Percentiles rank a stretch among this genome's conserved stretches.
Evolutionary conservation across 345 rosid genomes (phyloP).

Genomic region (Ceriops zippeliana): DNA sequence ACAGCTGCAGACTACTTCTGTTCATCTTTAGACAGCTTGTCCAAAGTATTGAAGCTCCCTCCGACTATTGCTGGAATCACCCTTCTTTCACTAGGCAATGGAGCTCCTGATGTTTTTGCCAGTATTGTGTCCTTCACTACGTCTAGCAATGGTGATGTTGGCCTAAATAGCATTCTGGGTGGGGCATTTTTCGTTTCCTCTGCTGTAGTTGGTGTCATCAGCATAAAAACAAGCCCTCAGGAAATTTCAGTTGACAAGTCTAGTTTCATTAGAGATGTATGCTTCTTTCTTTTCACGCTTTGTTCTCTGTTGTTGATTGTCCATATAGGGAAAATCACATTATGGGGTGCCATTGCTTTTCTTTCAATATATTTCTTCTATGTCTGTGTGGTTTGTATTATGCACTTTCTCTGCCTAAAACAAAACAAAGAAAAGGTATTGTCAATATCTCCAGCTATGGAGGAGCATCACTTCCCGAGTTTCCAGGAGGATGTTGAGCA

Average conservation of each 20-base stretch:
- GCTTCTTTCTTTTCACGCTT: constrained; percentile 64
- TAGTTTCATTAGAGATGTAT: constrained; percentile 67
- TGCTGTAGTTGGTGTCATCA: constrained; percentile 71
- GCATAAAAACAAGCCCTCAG: constrained; percentile 35
- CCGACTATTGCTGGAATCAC: constrained; percentile 85
- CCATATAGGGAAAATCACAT: constrained; percentile 43
- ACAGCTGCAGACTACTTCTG: constrained; percentile 87
- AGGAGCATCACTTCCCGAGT: constrained; percentile 1
- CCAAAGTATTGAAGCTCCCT: constrained; percentile 68
- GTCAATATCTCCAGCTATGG: constrained; percentile 5
- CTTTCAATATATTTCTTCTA: constrained; percentile 58
- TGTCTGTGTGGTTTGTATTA: constrained; percentile 53
- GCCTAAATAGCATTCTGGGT: constrained; percentile 74
- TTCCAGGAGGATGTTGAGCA: constrained; percentile 25
- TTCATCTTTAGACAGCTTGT: constrained; percentile 63
- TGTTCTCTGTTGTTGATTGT: constrained; percentile 56
- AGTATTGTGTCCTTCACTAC: constrained; percentile 76
- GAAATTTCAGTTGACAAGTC: constrained; percentile 50
- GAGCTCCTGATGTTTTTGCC: constrained; percentile 86
- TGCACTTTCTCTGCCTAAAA: constrained; percentile 32
- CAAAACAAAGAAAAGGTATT: constrained; percentile 11
- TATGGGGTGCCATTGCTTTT: constrained; percentile 64
- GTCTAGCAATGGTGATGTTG: constrained; percentile 61
- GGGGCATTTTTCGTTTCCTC: constrained; percentile 79
- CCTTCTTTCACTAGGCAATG: constrained; percentile 81